Evolutionary conservation across 208 protist species (phyloP), one percentile per base, ranked within the genome.

Genomic region (Acanthamoeba lenticulata): DNA sequence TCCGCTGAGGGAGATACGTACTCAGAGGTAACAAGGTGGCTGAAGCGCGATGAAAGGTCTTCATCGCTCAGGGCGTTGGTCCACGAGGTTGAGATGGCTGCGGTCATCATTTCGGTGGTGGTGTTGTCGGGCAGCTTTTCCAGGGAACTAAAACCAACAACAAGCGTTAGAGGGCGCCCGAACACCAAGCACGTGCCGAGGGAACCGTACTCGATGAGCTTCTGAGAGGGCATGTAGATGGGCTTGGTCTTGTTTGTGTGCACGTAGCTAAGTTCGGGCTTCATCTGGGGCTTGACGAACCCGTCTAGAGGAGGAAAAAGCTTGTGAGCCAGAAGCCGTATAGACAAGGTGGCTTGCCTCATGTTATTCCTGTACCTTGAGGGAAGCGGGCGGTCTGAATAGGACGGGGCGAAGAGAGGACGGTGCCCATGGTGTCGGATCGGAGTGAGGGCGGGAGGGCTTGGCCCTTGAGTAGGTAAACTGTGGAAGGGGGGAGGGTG

Each of bases 1-100:
- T 6, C 15, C 1, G 17, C 1, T 60, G 2, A 24, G 24, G 36
- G 36, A 0, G 34, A 42, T 9, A 45, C 69, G 32, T 13, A 79
- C 69, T 79, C 69, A 21, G 69, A 3, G 40, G 69, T 79, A 4
- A 79, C 69, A 32, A 79, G 69, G 38, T 79, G 69, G 69, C 69
- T 45, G 69, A 79, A 79, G 69, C 69, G 69, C 32, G 69, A 79
- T 7, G 32, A 47, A 36, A 79, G 69, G 69, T 79, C 69, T 36
- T 79, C 69, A 21, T 79, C 69, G 40, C 69, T 79, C n/a, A 40
- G 40, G 17, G 38, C 69, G 19, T 79, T 79, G 38, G 69, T 79
- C 69, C 69, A 79, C 69, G 69, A 79, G 2, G 69, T 79, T 29
- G 69, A 79, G 69, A 79, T 79, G 69, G 69, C 69, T 7, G 69